Evolutionary conservation across 1,284 basidiomycete species (phyloP).

Genomic region (Tremellales sp.): DNA sequence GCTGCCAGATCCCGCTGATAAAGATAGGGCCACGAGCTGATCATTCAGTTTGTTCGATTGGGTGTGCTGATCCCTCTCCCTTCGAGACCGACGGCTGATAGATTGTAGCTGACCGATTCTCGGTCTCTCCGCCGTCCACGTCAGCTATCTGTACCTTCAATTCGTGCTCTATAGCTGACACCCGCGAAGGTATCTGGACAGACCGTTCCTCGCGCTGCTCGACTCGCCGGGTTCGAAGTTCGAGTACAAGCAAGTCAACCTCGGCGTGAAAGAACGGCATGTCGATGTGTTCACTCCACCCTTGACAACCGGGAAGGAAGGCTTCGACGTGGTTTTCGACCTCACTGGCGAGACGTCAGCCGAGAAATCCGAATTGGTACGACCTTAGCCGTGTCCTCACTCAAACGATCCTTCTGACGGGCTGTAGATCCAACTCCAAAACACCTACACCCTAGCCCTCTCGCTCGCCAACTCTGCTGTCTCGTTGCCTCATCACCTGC

Average conservation of each 20-base stretch:
- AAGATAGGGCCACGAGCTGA: too few species aligned
- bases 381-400: too few species aligned
- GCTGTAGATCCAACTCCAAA: conserved; percentile 59
- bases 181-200: conserved; percentile 65
- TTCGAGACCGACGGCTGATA: conserved; percentile 7
- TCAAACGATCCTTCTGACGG: neutral
- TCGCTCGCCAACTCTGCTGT: conserved; percentile 55
- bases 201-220: conserved; percentile 67
- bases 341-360: conserved; percentile 65
- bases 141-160: conserved; percentile 48
- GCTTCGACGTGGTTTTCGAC: conserved; percentile 44
- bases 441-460: conserved; percentile 68
- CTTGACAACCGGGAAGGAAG: neutral
- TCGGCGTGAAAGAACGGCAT: conserved; percentile 55
- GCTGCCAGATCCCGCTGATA: too few species aligned
- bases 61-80: conserved; percentile 36
- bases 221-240: conserved; percentile 17
- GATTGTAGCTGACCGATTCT: conserved; percentile 75
- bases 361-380: conserved; percentile 66
- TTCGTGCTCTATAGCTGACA: neutral
- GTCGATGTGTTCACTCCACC: conserved; percentile 37
- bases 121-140: conserved; percentile 79
- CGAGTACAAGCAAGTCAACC: conserved; percentile 76
- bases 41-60: conserved; percentile 70
- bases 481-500: conserved; percentile 62